Percentiles rank a stretch among this genome's conserved stretches.
These are phyloP conservation scores for Graphiopsis chlorocephala DNA, from an alignment of 2,329 filamentous ascomycete genomes.

Conservation along the genomic window DNA sequence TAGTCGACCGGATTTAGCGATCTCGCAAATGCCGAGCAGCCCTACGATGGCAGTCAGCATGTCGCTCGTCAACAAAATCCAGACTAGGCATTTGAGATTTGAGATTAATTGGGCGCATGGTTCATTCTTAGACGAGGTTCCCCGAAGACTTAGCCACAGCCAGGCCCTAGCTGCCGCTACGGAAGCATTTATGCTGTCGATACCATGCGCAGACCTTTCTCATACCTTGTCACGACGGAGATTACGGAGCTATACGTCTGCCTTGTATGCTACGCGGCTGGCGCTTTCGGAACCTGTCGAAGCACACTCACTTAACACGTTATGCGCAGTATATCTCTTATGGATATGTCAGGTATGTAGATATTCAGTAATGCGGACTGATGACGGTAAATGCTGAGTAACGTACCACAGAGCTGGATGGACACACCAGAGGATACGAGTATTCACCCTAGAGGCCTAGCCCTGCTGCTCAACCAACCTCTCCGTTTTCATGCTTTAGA, in stretches of 20 bases:
- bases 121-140: neutral
- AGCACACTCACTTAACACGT: neutral
- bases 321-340: neutral
- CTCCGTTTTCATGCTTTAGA: neutral
- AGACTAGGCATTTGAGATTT: neutral
- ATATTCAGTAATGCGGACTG: neutral
- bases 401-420: neutral
- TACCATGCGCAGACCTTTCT: neutral
- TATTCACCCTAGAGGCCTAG: neutral
- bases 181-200: neutral
- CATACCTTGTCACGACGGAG: neutral
- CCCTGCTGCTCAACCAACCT: neutral
- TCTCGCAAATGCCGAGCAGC: neutral
- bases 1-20: neutral
- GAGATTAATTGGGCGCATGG: slow-evolving; percentile 4
- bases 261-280: neutral
- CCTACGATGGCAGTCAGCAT: slow-evolving; percentile 1
- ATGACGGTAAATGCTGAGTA: too few species aligned
- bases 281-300: neutral
- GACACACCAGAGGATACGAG: neutral
- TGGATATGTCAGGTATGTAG: neutral
- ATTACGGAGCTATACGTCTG: neutral
- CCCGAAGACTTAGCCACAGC: neutral
- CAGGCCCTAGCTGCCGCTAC: neutral
- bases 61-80: neutral